Base-by-base conservation (phyloP, 148 eudicot genomes). In the Suaeda aralocaspica region DNA sequence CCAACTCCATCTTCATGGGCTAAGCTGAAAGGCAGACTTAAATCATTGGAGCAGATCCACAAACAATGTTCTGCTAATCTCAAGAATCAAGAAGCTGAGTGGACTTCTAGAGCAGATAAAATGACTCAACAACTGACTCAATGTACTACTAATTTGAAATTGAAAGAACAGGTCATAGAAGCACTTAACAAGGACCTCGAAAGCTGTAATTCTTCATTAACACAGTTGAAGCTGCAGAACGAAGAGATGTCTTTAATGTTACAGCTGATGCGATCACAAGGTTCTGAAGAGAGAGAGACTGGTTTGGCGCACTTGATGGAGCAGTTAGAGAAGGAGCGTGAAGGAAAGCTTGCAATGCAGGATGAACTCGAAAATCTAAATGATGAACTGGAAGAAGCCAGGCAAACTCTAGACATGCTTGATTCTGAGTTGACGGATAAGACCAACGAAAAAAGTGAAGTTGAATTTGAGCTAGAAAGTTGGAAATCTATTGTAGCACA, bases 21-120 rank as follows among this genome's bases (percentile, higher is more conserved):
- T 42, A 92, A 85, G 79, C 80, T 88, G 24, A 85, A 84, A 53
- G 86, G 76, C 62, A 92, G 88, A 76, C 84, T 90, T 30, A 90
- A 82, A 76, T 58, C 79, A 16, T 69, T 92, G 74, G 94, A 92
- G 79, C 82, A 88, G 73, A 79, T 68, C 1, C 93, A 92, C 62
- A 75, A 69, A 67, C 89, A 88, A n/a, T 92, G 91, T 60, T 75
- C 78, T 2, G 64, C 70, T 16, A 84, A 79, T 69, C 76, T 85
- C 48, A 83, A 53, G 68, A 84, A 72, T 1, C 90, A 83, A 76
- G 96, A 92, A 79, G 83, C 79, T 2, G 92, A 86, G 56, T 88
- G 96, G 94, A 75, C 49, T 42, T 78, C 81, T 45, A 72, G 70
- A 59, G 29, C 76, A 22, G 80, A 83, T 51, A 83, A 70, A 61